Base-by-base conservation (phyloP, 345 rosid species). In the Cardiospermum halicacabum region DNA sequence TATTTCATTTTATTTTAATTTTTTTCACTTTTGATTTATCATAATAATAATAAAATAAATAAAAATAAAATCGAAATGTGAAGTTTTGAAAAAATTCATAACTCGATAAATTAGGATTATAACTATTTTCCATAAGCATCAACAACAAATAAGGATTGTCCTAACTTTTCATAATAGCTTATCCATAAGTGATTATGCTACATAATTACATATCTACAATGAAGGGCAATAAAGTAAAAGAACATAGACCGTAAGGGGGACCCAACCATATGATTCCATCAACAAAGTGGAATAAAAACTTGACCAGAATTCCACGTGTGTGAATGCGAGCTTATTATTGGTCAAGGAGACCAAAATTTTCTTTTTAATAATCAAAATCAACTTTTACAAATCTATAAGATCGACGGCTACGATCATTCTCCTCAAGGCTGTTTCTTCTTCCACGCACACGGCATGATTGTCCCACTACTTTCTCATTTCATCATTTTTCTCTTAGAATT, bases 361-460 rank as follows among this genome's bases (percentile, higher is more conserved):
- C 50, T 53, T 43, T 71, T 65, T 22, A 4, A 54, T n/a, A 60
- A 45, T 65, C 43, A 22, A 11, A 43, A 15, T 7, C 11, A 56
- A 25, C 48, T 15, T 69, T 56, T 0, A n/a, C 2, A 43, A 15
- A 9, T n/a, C n/a, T n/a, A n/a, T n/a, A 19, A 37, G 49, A 75
- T 74, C 64, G 51, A 77, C 84, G 84, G 85, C 62, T 47, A 60
- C 19, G 77, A 56, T 78, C 68, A 32, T 64, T 68, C 25, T 31
- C 31, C 31, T 10, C 31, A 26, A 54, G 64, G 45, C 62, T 53
- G 40, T 62, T 62, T 65, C 15, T 57, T 25, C 56, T 53, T 65
- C 74, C 77, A 65, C 75, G 74, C 81, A 57, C 64, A 67, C 68
- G 62, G 71, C 76, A 74, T 65, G 77, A 80, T 76, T 78, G 77